Conservation (phyloP, 257 asterid species). For the Catharanthus roseus region DNA sequence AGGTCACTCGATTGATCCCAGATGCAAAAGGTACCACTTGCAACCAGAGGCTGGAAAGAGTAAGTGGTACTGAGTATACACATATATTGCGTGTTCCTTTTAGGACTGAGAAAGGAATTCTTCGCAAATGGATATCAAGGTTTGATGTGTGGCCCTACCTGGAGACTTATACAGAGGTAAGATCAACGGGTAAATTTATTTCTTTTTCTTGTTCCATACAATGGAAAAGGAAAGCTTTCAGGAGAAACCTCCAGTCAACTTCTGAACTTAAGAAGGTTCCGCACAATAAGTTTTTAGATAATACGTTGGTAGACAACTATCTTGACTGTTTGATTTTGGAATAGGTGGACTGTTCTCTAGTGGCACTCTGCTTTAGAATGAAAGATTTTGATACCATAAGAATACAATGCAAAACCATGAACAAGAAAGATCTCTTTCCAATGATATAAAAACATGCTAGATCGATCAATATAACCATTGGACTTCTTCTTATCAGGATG, state of each 20-base stretch:
- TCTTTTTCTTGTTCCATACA: not conserved
- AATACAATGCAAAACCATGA: too few species aligned
- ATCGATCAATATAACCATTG: not conserved
- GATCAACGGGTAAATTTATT: not conserved
- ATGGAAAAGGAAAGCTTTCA: not conserved
- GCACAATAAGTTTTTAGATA: not conserved
- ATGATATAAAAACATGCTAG: too few species aligned
- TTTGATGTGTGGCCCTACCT: slow-evolving; percentile 98
- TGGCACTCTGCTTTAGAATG: too few species aligned
- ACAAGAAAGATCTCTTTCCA: too few species aligned
- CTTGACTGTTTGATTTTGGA: not conserved
- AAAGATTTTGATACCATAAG: too few species aligned
- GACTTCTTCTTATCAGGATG: slow-evolving; percentile 43
- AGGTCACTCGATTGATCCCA: slow-evolving; percentile 97
- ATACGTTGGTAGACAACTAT: not conserved
- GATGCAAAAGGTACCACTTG: slow-evolving; percentile 93
- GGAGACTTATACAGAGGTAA: slow-evolving; percentile 83
- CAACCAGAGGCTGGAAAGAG: slow-evolving; percentile 84
- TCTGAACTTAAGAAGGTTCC: not conserved
- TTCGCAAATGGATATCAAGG: slow-evolving; percentile 92
- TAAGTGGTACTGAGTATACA: slow-evolving; percentile 78
- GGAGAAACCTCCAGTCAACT: not conserved
- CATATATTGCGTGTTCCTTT: slow-evolving; percentile 92
- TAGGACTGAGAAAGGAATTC: slow-evolving; percentile 71
- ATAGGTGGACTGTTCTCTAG: too few species aligned